phyloP scores from a whole-genome alignment of 352 stramenopile genomes.

The Pythium phragmiticola region DNA sequence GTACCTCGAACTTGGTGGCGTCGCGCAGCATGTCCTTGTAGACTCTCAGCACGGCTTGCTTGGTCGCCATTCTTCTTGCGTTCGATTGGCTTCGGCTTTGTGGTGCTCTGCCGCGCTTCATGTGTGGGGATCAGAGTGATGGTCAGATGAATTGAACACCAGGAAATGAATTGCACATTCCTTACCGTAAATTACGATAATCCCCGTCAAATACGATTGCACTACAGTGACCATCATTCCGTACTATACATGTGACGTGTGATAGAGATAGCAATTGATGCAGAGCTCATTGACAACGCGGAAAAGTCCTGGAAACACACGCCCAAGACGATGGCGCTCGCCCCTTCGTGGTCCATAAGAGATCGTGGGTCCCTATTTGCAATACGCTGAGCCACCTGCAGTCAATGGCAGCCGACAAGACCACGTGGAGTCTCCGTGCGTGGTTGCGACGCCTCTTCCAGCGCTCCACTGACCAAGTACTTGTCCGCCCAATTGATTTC shows the following conservation, averaged over 20 bases:
- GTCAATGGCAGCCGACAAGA: background rate
- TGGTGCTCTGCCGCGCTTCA: slow-evolving; percentile 2
- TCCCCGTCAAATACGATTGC: slow-evolving; percentile 1
- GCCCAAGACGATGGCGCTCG: background rate
- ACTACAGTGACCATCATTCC: slow-evolving; percentile 1
- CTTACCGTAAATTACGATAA: background rate
- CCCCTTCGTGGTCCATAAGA: background rate
- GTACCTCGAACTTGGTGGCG: slow-evolving; percentile 25
- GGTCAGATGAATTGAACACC: slow-evolving; percentile 22
- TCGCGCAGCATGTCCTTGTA: slow-evolving; percentile 34
- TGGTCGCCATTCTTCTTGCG: slow-evolving; percentile 24
- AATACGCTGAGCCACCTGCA: no score
- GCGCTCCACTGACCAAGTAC: background rate
- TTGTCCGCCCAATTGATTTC: background rate
- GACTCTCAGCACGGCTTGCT: slow-evolving; percentile 26
- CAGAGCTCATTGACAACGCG: background rate
- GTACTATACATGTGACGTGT: slow-evolving; percentile 1
- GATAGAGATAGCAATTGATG: background rate
- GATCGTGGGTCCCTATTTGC: no score
- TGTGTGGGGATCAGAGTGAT: slow-evolving; percentile 3
- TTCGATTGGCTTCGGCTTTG: slow-evolving; percentile 5
- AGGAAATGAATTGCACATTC: slow-evolving; percentile 6
- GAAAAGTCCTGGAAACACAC: background rate
- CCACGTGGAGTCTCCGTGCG: slow-evolving; percentile 13
- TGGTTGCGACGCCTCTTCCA: slow-evolving; percentile 12